Base-by-base conservation (phyloP, 768 basidiomycete genomes). In the Pleurotus platypus region DNA sequence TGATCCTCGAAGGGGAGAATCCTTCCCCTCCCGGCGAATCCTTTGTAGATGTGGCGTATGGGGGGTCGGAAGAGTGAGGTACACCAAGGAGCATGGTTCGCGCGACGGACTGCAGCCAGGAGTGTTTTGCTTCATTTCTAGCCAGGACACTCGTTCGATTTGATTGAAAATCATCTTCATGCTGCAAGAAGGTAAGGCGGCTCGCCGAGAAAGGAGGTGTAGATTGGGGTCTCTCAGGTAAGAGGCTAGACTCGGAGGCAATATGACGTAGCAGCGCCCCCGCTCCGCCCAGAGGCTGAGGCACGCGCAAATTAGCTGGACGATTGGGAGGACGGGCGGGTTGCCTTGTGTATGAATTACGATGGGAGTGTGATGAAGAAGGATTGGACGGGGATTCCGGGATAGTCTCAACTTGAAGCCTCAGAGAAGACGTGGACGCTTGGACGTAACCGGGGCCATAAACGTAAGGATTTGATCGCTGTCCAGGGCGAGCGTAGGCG, bases 241-340 rank as follows among this genome's bases (percentile, higher is more conserved):
- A 45, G 13, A 56, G 27, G n/a, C 39, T 45, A 18, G 55, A 50
- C 48, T 57, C 63, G 38, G 89, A 90, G 1, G 81, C 81, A 76
- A 92, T 89, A 66, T 90, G 88, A 30, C 89, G 82, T 9, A 92
- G 79, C 64, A 89, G 86, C 4, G 84, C 82, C 3, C 80, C 79
- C 2, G 89, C 87, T 8, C 80, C 77, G 18, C 66, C 71, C 1
- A 76, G 78, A 73, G 72, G 30, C 57, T 64, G 54, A 71, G 55
- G 42, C 60, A 46, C 55, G 47, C 59, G 55, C 39, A 26, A 62
- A 61, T 48, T 46, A 57, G 16, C 11, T 30, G n/a, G 42, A 59
- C 56, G 55, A 63, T 50, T 70, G 68, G 11, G 68, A 62, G n/a
- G 69, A 64, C 49, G 68, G 56, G 61, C 67, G 60, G 55, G 61